A percentile compares a stretch with the other conserved stretches of the same genome.
Evolutionary conservation across 2,329 filamentous ascomycete genomes (phyloP).

Genomic region (Stagonosporopsis vannaccii): DNA sequence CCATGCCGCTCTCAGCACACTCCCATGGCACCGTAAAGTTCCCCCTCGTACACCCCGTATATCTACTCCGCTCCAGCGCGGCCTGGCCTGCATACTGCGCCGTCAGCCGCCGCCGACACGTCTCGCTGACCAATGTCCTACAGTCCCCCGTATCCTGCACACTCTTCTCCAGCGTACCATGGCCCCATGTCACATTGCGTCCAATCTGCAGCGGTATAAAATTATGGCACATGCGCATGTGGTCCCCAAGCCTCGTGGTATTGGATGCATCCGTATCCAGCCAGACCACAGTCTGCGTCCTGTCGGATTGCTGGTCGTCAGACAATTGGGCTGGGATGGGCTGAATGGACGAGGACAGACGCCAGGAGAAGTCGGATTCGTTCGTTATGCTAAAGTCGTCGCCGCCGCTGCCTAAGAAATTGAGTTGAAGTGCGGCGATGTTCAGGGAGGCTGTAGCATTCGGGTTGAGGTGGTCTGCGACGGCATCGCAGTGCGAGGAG

Average conservation of each 20-base stretch:
- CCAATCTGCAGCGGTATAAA: neutral
- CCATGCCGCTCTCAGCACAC: slow-evolving; percentile 12
- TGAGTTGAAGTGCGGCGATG: neutral
- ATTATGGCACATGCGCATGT: slow-evolving; percentile 5
- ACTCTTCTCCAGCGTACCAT: slow-evolving; percentile 2
- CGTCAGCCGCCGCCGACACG: neutral
- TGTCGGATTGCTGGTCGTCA: neutral
- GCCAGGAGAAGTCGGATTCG: neutral
- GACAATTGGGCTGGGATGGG: neutral
- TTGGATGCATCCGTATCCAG: neutral
- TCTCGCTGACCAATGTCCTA: slow-evolving; percentile 1
- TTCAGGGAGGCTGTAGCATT: neutral
- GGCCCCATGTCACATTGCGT: slow-evolving; percentile 1
- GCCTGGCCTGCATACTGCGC: neutral
- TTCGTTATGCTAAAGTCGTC: neutral
- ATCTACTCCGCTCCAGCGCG: neutral
- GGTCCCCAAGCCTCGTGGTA: neutral
- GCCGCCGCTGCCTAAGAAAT: neutral
- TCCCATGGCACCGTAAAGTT: slow-evolving; percentile 9
- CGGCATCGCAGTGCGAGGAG: neutral
- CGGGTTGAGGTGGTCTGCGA: neutral
- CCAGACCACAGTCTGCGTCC: slow-evolving; percentile 1
- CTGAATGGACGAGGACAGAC: neutral
- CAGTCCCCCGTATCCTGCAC: slow-evolving; percentile 5
- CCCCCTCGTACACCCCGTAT: neutral